A percentile compares a stretch with the other conserved stretches of the same genome.
Conservation (phyloP, 192 early-diverging fungal species). For the Phycomyces nitens region DNA sequence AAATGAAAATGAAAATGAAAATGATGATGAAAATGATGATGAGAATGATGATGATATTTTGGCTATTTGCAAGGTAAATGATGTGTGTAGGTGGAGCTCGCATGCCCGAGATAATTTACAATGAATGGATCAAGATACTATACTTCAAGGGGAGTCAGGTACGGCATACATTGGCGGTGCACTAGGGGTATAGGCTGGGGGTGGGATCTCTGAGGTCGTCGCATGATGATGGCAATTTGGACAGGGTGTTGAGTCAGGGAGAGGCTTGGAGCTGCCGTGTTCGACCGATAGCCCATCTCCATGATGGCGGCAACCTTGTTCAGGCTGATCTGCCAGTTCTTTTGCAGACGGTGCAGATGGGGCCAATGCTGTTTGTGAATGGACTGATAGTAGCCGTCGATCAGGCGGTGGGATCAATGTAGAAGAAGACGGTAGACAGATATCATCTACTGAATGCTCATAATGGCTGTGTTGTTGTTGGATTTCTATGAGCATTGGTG, state of each 20-base stretch:
- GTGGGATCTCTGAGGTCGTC: conserved; percentile 14
- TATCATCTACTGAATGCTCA: neutral
- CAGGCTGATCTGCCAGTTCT: conserved; percentile 3
- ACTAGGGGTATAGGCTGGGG: conserved; percentile 29
- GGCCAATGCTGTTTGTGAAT: conserved; percentile 6
- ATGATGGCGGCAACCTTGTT: neutral
- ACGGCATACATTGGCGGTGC: conserved; percentile 23
- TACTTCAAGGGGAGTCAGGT: conserved; percentile 1
- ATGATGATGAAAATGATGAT: neutral
- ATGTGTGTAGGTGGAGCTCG: too few species aligned
- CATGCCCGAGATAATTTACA: too few species aligned
- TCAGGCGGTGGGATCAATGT: neutral
- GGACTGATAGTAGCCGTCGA: conserved; percentile 3
- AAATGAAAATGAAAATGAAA: neutral
- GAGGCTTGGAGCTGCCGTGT: neutral
- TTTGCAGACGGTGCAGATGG: conserved; percentile 30
- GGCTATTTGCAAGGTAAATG: too few species aligned
- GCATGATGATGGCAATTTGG: neutral
- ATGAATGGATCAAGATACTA: neutral
- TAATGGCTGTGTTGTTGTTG: neutral
- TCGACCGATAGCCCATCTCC: neutral
- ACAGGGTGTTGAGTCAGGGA: neutral
- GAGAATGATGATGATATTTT: neutral
- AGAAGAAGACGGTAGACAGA: neutral
- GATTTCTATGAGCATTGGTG: neutral